Conservation (phyloP, 2,329 filamentous ascomycete genomes). For the Cladosporium halotolerans region DNA sequence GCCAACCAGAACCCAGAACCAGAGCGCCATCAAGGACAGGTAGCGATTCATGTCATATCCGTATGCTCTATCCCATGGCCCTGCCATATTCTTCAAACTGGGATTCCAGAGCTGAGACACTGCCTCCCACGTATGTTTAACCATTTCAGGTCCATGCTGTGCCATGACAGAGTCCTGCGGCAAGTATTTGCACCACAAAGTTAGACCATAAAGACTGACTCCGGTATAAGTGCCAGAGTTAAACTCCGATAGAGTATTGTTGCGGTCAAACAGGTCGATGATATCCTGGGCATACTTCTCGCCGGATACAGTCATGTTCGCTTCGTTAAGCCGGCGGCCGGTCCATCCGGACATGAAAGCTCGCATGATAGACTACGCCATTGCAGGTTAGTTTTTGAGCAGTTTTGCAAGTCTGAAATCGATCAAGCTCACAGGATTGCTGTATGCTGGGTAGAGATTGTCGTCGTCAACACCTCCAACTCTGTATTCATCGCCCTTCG, state of each 20-base stretch:
- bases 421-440: constrained; percentile 39
- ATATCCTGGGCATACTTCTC: constrained; percentile 52
- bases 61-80: constrained; percentile 59
- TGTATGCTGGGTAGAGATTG: constrained; percentile 58
- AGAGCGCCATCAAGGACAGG: constrained; percentile 51
- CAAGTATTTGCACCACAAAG: constrained; percentile 56
- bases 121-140: constrained; percentile 48
- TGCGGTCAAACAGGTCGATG: constrained; percentile 50
- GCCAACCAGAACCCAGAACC: constrained; percentile 54
- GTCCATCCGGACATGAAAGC: constrained; percentile 56
- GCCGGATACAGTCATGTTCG: constrained; percentile 54
- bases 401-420: not conserved
- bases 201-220: constrained; percentile 48
- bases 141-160: constrained; percentile 46
- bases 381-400: not conserved
- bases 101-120: constrained; percentile 52
- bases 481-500: constrained; percentile 55
- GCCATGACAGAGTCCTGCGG: constrained; percentile 49
- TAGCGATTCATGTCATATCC: constrained; percentile 60
- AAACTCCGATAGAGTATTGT: constrained; percentile 56
- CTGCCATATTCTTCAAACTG: constrained; percentile 54
- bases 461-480: constrained; percentile 55
- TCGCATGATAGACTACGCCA: constrained; percentile 49
- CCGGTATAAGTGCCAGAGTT: constrained; percentile 59
- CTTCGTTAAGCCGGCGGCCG: constrained; percentile 47